Percentiles rank a stretch among this genome's conserved stretches.
Evolutionary conservation across 192 early-diverging fungal genomes (phyloP).

Genomic region (Coemansia sp.): DNA sequence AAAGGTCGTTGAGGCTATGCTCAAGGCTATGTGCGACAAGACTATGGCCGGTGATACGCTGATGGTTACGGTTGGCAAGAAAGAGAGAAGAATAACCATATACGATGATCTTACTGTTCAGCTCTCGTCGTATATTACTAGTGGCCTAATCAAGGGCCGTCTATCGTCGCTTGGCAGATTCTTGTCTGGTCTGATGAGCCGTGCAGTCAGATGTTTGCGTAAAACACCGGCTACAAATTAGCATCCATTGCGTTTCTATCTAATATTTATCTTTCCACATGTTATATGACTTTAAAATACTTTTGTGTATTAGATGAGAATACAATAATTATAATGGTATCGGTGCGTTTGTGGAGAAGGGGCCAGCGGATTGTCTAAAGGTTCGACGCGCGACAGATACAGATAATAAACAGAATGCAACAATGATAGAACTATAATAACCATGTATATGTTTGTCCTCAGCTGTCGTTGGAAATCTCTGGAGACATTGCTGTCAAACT

Average conservation of each 20-base stretch:
- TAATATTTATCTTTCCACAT: neutral
- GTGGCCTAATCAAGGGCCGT: constrained; percentile 31
- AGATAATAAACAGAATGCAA: neutral
- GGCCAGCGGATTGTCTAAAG: too few species aligned
- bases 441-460: neutral
- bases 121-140: constrained; percentile 38
- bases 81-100: constrained; percentile 23
- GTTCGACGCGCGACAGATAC: neutral
- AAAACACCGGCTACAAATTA: neutral
- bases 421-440: constrained; percentile 1
- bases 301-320: neutral
- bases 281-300: neutral
- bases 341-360: too few species aligned
- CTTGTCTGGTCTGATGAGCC: constrained; percentile 16
- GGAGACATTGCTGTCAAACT: neutral
- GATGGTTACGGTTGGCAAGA: constrained; percentile 42
- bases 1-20: constrained; percentile 60
- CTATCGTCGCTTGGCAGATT: constrained; percentile 12
- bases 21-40: constrained; percentile 60
- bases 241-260: neutral
- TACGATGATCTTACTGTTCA: constrained; percentile 31
- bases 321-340: too few species aligned
- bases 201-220: constrained; percentile 18
- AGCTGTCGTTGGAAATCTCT: constrained; percentile 3
- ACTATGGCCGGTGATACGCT: constrained; percentile 56